Evolutionary conservation across 2,329 filamentous ascomycete genomes (phyloP), one percentile per base, ranked within the genome.

Genomic region (Neocucurbitaria cava): DNA sequence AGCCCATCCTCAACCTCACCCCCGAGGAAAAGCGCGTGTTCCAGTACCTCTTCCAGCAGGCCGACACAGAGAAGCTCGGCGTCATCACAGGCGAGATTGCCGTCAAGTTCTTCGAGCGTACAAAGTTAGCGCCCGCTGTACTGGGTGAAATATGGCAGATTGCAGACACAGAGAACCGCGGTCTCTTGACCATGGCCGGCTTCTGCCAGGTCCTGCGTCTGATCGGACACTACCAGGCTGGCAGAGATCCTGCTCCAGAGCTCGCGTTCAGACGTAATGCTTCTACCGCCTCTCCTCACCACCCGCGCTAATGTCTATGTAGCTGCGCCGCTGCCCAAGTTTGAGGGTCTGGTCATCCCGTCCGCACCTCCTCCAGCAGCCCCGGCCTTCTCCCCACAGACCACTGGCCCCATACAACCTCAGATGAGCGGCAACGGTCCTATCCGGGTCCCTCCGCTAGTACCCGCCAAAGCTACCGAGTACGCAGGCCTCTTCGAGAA

Each of bases 121-220:
- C 95, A 41, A 89, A 90, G 65, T 83, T 99, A 44, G 87, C 94
- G 58, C 91, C 93, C 49, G 87, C 91, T 58, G 84, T 95, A 44
- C 83, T 99, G 55, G 95, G 94, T 77, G 77, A 96, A 90, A 98
- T 99, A 83, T 99, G 95, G 95, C 94, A 98, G 79, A 95, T 99
- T 75, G 94, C 95, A 65, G 95, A 99, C 80, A 92, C 87, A 64
- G 94, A 98, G 80, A 99, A 99, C 80, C 87, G 93, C 62, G 95
- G 95, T 47, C 90, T 98, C 65, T 82, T 99, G 64, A 97, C 93
- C 30, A 92, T 92, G 18, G 87, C 92, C 38, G 95, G 94, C 73
- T 99, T 99, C 79, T 91, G 93, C 57, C 86, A 96, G 73, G 95
- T 96, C 53, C 79, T 99, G 73, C 87, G 95, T 70, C 87, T 99